Evolutionary conservation across 345 rosid species (phyloP).

Genomic region (Camelina laxa): DNA sequence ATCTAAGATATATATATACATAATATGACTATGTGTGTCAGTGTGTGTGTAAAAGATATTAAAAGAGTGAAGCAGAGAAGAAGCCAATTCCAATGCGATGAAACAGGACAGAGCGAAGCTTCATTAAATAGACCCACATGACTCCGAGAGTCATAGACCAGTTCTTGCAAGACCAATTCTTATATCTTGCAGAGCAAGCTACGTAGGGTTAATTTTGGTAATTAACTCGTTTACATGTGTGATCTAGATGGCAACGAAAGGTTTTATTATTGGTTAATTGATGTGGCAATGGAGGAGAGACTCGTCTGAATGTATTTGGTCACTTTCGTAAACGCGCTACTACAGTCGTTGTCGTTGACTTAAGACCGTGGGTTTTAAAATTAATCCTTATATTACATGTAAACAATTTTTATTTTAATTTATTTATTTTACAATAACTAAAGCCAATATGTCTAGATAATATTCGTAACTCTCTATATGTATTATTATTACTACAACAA

Average conservation of each 20-base stretch:
- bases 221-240: neutral
- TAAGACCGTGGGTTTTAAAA: too few relatives aligned
- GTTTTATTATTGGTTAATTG: neutral
- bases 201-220: neutral
- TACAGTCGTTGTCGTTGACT: neutral
- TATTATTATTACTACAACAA: neutral
- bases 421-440: neutral
- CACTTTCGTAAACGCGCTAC: neutral
- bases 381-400: too few relatives aligned
- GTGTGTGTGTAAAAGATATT: too few relatives aligned
- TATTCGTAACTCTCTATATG: neutral
- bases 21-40: too few relatives aligned
- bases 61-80: neutral
- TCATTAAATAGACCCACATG: neutral
- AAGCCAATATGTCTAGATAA: neutral
- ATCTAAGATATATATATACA: neutral
- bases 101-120: neutral
- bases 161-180: conserved; percentile 2
- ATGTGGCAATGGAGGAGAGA: neutral
- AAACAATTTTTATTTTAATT: neutral
- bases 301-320: neutral
- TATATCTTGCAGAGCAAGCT: conserved; percentile 11
- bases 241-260: neutral
- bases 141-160: neutral
- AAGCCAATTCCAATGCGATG: neutral